phyloP scores from a whole-genome alignment of 768 basidiomycete species.

The Suillus clintonianus region DNA sequence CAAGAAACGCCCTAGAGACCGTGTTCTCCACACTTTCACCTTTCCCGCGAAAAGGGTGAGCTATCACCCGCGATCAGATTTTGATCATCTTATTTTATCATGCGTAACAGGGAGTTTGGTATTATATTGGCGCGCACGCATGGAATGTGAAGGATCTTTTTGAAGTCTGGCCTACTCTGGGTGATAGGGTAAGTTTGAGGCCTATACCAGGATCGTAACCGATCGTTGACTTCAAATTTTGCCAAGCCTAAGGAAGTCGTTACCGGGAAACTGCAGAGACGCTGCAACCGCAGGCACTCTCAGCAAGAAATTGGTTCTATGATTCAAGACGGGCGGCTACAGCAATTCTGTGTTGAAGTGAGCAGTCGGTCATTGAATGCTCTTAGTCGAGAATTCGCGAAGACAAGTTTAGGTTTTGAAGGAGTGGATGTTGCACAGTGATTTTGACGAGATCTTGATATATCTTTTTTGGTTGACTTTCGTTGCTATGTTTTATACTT shows the following conservation, averaged over 20 bases:
- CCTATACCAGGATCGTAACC: slow-evolving; percentile 1
- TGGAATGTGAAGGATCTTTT: slow-evolving; percentile 38
- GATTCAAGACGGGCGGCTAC: slow-evolving; percentile 44
- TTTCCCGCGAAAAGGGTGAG: slow-evolving; percentile 47
- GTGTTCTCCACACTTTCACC: slow-evolving; percentile 52
- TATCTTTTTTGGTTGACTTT: not conserved
- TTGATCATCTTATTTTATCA: slow-evolving; percentile 11
- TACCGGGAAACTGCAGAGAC: slow-evolving; percentile 35
- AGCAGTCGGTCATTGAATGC: slow-evolving; percentile 20
- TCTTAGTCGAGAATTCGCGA: slow-evolving; percentile 25
- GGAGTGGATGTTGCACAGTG: not conserved
- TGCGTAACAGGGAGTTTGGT: slow-evolving; percentile 44
- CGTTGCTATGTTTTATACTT: not conserved
- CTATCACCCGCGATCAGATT: slow-evolving; percentile 1
- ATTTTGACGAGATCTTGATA: not conserved
- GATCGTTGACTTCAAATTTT: slow-evolving; percentile 5
- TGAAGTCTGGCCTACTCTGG: slow-evolving; percentile 42
- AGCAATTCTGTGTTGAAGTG: slow-evolving; percentile 47
- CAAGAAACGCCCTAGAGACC: slow-evolving; percentile 13
- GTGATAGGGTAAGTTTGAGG: slow-evolving; percentile 31
- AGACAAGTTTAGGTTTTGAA: not conserved
- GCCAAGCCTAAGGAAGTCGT: slow-evolving; percentile 36
- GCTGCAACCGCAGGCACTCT: slow-evolving; percentile 33
- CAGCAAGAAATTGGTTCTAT: slow-evolving; percentile 36
- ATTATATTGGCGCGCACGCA: slow-evolving; percentile 50